These are phyloP conservation scores for Ophiostoma fasciatum DNA, from an alignment of 2,329 filamentous ascomycete genomes.

Conservation along the genomic window DNA sequence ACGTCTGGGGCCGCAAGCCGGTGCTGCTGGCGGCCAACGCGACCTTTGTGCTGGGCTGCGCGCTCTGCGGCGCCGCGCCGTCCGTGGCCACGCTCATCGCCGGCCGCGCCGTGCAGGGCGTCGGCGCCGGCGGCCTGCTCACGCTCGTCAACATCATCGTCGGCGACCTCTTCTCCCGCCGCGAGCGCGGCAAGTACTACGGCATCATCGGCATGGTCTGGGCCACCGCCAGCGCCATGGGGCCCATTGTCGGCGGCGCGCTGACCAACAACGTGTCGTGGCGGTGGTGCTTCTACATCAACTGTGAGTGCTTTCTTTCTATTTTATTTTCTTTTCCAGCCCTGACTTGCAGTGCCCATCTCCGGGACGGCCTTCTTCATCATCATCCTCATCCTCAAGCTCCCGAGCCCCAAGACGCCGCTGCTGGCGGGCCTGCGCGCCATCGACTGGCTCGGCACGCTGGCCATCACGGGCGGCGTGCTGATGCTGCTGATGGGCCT, in stretches of 20 bases:
- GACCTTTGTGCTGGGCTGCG: slow-evolving; percentile 23
- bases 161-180: slow-evolving; percentile 21
- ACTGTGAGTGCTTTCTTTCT: no score
- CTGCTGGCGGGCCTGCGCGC: slow-evolving; percentile 43
- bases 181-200: slow-evolving; percentile 25
- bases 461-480: slow-evolving; percentile 43
- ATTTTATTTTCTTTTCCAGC: no score
- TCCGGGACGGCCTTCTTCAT: slow-evolving; percentile 14
- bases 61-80: slow-evolving; percentile 16
- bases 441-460: slow-evolving; percentile 42
- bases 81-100: slow-evolving; percentile 14
- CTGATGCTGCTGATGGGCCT: slow-evolving; percentile 53
- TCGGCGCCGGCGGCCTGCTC: slow-evolving; percentile 15
- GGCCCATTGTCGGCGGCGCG: slow-evolving; percentile 14
- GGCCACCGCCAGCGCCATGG: slow-evolving; percentile 20
- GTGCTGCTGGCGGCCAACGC: slow-evolving; percentile 19
- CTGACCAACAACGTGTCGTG: slow-evolving; percentile 22
- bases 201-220: slow-evolving; percentile 26
- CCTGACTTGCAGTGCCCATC: no score
- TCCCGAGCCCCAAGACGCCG: slow-evolving; percentile 33
- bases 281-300: slow-evolving; percentile 21
- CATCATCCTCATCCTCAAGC: slow-evolving; percentile 10
- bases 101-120: slow-evolving; percentile 15
- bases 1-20: slow-evolving; percentile 20
- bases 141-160: slow-evolving; percentile 18